Conservation (phyloP, 306 rosid genomes). For the Fagus crenata region DNA sequence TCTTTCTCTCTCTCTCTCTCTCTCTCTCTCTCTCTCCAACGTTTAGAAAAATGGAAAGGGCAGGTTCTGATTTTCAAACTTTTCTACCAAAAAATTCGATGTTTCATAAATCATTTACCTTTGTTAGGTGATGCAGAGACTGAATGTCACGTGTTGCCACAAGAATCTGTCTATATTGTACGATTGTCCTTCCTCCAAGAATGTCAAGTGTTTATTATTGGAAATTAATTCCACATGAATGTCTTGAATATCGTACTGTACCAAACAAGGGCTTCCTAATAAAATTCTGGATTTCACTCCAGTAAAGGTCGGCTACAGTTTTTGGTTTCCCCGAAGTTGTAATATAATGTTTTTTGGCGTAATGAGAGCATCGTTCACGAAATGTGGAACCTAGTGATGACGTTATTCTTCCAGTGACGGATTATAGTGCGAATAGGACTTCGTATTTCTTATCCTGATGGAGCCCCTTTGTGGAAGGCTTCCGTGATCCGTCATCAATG, state of each 20-base stretch:
- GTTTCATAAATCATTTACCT: conserved; percentile 24
- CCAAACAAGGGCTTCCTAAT: background rate
- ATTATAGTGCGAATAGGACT: too few relatives aligned
- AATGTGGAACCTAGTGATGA: background rate
- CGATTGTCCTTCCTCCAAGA: background rate
- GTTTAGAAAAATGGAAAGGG: conserved; percentile 7
- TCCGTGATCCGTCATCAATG: too few relatives aligned
- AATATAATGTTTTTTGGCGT: background rate
- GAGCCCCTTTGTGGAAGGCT: too few relatives aligned
- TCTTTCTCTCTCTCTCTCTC: background rate
- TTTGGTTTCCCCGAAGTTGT: background rate
- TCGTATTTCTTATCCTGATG: too few relatives aligned
- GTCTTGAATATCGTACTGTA: background rate
- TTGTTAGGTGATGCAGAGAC: conserved; percentile 18
- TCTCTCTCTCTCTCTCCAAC: background rate
- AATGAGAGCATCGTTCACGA: background rate
- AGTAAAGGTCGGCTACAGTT: background rate
- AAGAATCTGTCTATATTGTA: conserved; percentile 33
- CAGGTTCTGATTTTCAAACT: conserved; percentile 30
- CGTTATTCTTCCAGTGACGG: too few relatives aligned
- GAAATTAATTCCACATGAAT: conserved; percentile 10
- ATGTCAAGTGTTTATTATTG: conserved; percentile 6
- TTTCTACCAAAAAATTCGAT: conserved; percentile 18
- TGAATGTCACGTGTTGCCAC: conserved; percentile 24
- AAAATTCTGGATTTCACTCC: background rate